Conservation (phyloP, 2,329 filamentous ascomycete genomes). For the Cadophora malorum region DNA sequence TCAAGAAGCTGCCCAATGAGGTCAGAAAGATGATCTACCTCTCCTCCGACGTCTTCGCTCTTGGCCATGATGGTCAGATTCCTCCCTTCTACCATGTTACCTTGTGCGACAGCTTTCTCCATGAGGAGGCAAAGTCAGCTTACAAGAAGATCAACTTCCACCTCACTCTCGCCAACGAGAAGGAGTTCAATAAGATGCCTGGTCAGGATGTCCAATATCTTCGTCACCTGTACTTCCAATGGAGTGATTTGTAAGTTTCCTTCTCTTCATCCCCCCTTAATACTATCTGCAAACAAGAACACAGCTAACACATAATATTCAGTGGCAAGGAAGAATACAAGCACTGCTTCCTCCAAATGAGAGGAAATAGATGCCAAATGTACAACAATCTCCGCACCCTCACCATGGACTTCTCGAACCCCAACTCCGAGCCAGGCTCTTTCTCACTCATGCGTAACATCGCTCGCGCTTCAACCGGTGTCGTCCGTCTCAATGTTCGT, state of each 20-base stretch:
- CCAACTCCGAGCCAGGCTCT: not conserved
- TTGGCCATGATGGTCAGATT: slow-evolving; percentile 13
- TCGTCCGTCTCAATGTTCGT: slow-evolving; percentile 8
- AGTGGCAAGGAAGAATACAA: not conserved
- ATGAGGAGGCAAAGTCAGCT: not conserved
- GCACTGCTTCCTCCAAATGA: not conserved
- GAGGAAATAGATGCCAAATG: slow-evolving; percentile 8
- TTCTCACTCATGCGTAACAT: slow-evolving; percentile 3
- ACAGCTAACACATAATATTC: not conserved
- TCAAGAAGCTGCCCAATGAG: slow-evolving; percentile 12
- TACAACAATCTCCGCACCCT: slow-evolving; percentile 16
- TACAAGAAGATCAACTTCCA: slow-evolving; percentile 17
- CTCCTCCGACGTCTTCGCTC: slow-evolving; percentile 1
- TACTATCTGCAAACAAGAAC: not conserved
- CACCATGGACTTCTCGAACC: slow-evolving; percentile 14
- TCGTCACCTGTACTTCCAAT: slow-evolving; percentile 11
- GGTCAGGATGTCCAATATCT: not conserved
- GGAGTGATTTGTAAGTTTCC: not conserved
- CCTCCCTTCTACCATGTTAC: slow-evolving; percentile 12
- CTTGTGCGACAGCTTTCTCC: slow-evolving; percentile 13
- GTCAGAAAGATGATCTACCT: slow-evolving; percentile 15
- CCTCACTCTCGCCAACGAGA: slow-evolving; percentile 7
- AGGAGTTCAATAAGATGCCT: not conserved
- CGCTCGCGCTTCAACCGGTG: slow-evolving; percentile 9
- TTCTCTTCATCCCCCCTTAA: not conserved